Evolutionary conservation across 306 rosid species (phyloP).

Genomic region (Dryas drummondii): DNA sequence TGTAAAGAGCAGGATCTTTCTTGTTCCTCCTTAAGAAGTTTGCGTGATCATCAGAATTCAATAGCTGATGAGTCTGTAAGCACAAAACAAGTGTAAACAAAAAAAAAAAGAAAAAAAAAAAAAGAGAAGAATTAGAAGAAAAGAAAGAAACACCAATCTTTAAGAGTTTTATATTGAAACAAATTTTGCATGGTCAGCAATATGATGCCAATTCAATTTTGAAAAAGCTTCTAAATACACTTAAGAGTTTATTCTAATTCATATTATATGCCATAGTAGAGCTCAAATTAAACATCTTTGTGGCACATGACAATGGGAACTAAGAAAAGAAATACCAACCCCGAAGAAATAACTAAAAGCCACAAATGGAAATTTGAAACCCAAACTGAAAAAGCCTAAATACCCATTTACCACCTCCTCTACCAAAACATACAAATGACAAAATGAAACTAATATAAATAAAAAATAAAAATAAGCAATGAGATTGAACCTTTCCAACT

Average conservation of each 20-base stretch:
- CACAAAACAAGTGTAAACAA: neutral
- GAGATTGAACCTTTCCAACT: slow-evolving; percentile 71
- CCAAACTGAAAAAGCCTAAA: neutral
- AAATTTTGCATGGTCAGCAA: no score
- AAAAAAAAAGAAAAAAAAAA: neutral
- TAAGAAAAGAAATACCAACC: neutral
- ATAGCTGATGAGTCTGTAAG: slow-evolving; percentile 64
- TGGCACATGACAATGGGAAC: neutral
- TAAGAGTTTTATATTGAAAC: no score
- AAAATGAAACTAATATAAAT: neutral
- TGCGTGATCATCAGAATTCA: slow-evolving; percentile 82
- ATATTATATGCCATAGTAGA: no score
- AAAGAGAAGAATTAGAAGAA: neutral
- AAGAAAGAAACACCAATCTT: neutral
- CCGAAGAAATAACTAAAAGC: neutral
- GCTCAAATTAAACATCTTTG: no score
- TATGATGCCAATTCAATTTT: no score
- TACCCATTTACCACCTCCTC: neutral
- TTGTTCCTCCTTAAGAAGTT: slow-evolving; percentile 58
- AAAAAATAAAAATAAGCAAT: neutral
- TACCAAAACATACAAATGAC: neutral
- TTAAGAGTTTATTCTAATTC: no score
- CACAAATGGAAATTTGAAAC: neutral
- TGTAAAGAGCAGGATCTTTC: slow-evolving; percentile 71
- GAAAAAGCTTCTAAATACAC: no score